Evolutionary conservation across 345 rosid genomes (phyloP).

Genomic region (Melastoma malabathricum): DNA sequence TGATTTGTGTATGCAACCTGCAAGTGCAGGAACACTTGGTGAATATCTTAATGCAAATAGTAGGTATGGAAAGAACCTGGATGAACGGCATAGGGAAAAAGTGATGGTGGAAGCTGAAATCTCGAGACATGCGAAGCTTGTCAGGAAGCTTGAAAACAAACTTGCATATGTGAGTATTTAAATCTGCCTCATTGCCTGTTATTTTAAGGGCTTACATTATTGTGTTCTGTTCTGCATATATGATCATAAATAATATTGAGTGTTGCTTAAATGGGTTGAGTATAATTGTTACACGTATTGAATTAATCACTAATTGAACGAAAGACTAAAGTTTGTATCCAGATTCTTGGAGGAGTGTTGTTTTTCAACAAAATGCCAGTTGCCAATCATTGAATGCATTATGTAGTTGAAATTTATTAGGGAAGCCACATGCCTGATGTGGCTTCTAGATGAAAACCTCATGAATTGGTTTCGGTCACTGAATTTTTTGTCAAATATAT

Average conservation of each 20-base stretch:
- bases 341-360: too few relatives aligned
- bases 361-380: too few relatives aligned
- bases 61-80: slow-evolving; percentile 67
- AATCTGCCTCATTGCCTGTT: slow-evolving; percentile 5
- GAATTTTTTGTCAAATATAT: too few relatives aligned
- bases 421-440: too few relatives aligned
- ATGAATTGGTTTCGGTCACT: too few relatives aligned
- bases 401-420: too few relatives aligned
- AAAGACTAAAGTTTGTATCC: too few relatives aligned
- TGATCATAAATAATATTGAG: not conserved
- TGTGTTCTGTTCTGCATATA: not conserved
- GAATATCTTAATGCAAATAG: slow-evolving; percentile 79
- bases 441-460: too few relatives aligned
- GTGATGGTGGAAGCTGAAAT: slow-evolving; percentile 58
- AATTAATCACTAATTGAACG: too few relatives aligned
- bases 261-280: too few relatives aligned
- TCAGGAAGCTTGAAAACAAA: slow-evolving; percentile 62
- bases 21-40: slow-evolving; percentile 67
- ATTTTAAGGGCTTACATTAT: slow-evolving; percentile 4
- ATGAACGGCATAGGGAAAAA: slow-evolving; percentile 32
- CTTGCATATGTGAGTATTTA: slow-evolving; percentile 56
- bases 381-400: too few relatives aligned
- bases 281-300: too few relatives aligned
- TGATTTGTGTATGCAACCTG: slow-evolving; percentile 24
- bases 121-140: slow-evolving; percentile 43